phyloP scores from a whole-genome alignment of 1,284 basidiomycete species.

The Trametes versicolor region DNA sequence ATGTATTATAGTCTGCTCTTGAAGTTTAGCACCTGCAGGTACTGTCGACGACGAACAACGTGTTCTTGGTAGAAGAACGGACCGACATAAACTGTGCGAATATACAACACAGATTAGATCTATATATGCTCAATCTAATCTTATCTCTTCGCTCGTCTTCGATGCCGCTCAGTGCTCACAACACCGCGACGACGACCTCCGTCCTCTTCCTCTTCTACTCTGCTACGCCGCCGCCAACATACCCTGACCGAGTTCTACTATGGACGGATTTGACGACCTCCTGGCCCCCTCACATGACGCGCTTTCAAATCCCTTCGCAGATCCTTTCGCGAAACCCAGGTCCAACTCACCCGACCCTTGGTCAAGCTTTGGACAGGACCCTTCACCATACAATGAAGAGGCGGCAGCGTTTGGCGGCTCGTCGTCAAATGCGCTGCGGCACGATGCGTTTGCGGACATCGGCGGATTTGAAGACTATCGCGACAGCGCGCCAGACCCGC shows the following conservation, averaged over 20 bases:
- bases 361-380: conserved; percentile 56
- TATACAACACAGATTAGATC: too few species aligned
- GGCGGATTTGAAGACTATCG: conserved; percentile 27
- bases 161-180: too few species aligned
- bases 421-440: conserved; percentile 20
- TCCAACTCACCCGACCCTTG: conserved; percentile 82
- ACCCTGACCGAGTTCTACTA: conserved; percentile 9
- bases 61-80: too few species aligned
- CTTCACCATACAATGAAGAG: conserved; percentile 39
- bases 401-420: conserved; percentile 26
- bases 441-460: conserved; percentile 46
- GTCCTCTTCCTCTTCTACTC: too few species aligned
- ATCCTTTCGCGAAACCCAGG: conserved; percentile 71
- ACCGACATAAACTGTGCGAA: too few species aligned
- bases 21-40: too few species aligned
- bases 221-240: too few species aligned
- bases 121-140: too few species aligned
- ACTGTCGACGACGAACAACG: too few species aligned
- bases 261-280: conserved; percentile 77
- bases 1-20: too few species aligned
- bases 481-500: conserved; percentile 21
- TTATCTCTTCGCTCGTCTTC: too few species aligned
- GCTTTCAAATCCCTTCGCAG: conserved; percentile 81
- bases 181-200: too few species aligned
- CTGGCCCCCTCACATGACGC: conserved; percentile 68